These are phyloP conservation scores for Ganoderma multipileum DNA, from an alignment of 1,284 basidiomycete genomes.

Conservation along the genomic window DNA sequence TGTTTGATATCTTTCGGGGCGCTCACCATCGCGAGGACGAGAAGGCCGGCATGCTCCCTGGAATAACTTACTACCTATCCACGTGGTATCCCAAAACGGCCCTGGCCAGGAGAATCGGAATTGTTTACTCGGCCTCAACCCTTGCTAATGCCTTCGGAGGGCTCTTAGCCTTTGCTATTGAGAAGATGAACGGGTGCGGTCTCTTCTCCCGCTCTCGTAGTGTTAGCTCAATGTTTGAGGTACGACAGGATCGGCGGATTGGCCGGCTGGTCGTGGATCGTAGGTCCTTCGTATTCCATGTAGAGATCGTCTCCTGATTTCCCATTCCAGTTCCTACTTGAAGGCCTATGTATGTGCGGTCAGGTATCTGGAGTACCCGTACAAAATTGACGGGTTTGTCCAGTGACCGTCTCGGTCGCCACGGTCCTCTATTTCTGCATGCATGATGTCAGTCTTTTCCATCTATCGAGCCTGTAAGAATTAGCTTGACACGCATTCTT, in stretches of 20 bases:
- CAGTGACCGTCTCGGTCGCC: conserved; percentile 9
- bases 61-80: conserved; percentile 57
- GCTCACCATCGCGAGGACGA: conserved; percentile 49
- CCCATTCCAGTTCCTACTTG: conserved; percentile 4
- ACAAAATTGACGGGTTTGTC: not conserved
- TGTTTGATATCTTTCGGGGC: conserved; percentile 47
- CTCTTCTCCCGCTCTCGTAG: not conserved
- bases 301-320: not conserved
- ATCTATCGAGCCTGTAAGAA: not conserved
- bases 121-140: conserved; percentile 63
- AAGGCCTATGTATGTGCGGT: conserved; percentile 2
- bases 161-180: conserved; percentile 15
- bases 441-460: conserved; percentile 7
- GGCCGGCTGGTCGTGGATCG: conserved; percentile 14
- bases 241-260: conserved; percentile 16
- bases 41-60: conserved; percentile 54
- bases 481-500: not conserved
- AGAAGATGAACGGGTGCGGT: conserved; percentile 17
- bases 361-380: not conserved
- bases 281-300: not conserved
- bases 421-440: conserved; percentile 11
- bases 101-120: conserved; percentile 35
- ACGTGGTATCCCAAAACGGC: conserved; percentile 25
- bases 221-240: conserved; percentile 29
- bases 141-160: conserved; percentile 46